phyloP scores from a whole-genome alignment of 2,329 filamentous ascomycete genomes.

The Pseudogymnoascus pannorum region DNA sequence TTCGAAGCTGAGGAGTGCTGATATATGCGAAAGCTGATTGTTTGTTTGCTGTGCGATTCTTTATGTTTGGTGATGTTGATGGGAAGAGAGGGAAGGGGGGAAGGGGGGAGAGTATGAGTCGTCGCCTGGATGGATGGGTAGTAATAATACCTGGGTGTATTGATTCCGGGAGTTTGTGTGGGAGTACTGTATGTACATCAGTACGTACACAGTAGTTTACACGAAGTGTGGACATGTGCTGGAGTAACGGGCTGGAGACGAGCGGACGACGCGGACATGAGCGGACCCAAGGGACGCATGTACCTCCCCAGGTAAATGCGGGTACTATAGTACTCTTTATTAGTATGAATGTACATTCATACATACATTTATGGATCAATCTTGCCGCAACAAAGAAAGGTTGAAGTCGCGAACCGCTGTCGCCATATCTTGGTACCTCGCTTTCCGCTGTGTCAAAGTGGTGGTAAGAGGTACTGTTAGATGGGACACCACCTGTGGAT shows the following conservation, averaged over 20 bases:
- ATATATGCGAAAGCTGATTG: conserved; percentile 22
- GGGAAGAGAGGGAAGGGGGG: conserved; percentile 35
- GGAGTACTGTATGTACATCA: not conserved
- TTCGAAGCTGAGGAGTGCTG: not conserved
- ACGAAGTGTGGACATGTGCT: not conserved
- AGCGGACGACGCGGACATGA: not conserved
- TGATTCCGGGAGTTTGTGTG: not conserved
- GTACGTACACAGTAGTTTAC: not conserved
- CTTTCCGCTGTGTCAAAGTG: not conserved
- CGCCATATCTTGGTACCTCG: not conserved
- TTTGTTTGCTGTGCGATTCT: conserved; percentile 30
- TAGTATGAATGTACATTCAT: conserved; percentile 2
- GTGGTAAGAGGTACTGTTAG: not conserved
- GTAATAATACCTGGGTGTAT: not conserved
- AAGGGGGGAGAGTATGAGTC: conserved; percentile 17
- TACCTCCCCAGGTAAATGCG: not conserved
- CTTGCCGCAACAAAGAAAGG: not conserved
- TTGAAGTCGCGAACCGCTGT: not conserved
- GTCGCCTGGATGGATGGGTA: not conserved
- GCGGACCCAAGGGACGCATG: not conserved
- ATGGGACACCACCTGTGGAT: not conserved
- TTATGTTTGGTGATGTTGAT: conserved; percentile 43
- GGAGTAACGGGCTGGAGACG: not conserved
- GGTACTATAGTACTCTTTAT: not conserved
- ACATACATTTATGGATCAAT: conserved; percentile 1